Percentiles rank a stretch among this genome's conserved stretches.
These are phyloP conservation scores for Penicillium roqueforti DNA, from an alignment of 495 filamentous ascomycete species.

Conservation along the genomic window DNA sequence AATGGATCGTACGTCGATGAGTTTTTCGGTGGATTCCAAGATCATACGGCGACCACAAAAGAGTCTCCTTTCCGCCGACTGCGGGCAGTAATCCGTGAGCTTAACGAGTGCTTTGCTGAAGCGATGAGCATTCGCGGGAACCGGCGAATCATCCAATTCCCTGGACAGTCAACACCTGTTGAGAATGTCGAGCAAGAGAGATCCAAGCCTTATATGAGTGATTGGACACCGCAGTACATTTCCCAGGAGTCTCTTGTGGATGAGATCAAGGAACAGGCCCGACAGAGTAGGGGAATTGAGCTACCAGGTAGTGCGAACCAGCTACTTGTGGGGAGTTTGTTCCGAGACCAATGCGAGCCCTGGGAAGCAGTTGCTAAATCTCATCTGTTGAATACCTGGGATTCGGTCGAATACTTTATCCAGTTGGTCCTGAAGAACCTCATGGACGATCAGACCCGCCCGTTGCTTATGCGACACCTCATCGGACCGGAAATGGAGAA, in stretches of 20 bases:
- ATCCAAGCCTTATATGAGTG: constrained; percentile 14
- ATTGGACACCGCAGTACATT: constrained; percentile 16
- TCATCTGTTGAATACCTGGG: constrained; percentile 23
- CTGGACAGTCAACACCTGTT: not conserved
- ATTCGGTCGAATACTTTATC: constrained; percentile 27
- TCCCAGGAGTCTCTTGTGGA: constrained; percentile 10
- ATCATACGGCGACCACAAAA: not conserved
- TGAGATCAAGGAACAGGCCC: constrained; percentile 15
- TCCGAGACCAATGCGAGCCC: constrained; percentile 40
- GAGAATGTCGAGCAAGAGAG: not conserved
- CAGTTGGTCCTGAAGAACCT: constrained; percentile 25
- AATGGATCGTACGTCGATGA: constrained; percentile 52
- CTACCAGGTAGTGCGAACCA: constrained; percentile 46
- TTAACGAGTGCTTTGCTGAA: constrained; percentile 53
- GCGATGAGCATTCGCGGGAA: constrained; percentile 45
- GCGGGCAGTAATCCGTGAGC: constrained; percentile 56
- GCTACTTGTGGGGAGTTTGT: constrained; percentile 38
- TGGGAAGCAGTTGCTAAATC: constrained; percentile 31
- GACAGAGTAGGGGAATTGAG: constrained; percentile 35
- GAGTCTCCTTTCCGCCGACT: constrained; percentile 42
- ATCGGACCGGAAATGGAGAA: constrained; percentile 27
- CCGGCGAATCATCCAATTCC: constrained; percentile 12
- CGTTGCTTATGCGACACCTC: constrained; percentile 20
- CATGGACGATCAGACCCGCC: constrained; percentile 30
- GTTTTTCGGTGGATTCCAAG: constrained; percentile 49